Conservation (phyloP, 768 basidiomycete genomes). For the Dacryopinax spathularia region DNA sequence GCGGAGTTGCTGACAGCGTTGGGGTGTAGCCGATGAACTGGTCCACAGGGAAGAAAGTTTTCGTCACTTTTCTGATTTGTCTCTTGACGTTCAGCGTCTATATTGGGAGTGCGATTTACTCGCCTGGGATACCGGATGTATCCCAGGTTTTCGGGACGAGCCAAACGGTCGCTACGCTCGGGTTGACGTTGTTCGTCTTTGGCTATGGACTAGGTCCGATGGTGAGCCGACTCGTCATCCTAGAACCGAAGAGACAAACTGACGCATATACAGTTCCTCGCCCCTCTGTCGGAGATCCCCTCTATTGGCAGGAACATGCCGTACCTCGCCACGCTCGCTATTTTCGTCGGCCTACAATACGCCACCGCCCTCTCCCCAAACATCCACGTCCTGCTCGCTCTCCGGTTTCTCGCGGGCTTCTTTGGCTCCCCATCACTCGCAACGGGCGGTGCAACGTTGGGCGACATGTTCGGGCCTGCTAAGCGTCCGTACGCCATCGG, state of each 20-base stretch:
- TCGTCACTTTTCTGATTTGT: too few relatives aligned
- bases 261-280: slow-evolving; percentile 7
- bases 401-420: slow-evolving; percentile 25
- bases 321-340: slow-evolving; percentile 23
- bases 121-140: slow-evolving; percentile 11
- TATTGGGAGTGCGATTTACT: slow-evolving; percentile 11
- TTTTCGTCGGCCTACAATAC: slow-evolving; percentile 25
- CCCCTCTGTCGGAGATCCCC: slow-evolving; percentile 23
- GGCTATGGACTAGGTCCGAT: slow-evolving; percentile 25
- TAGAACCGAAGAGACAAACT: background rate
- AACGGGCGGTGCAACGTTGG: slow-evolving; percentile 22
- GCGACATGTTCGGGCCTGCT: slow-evolving; percentile 20
- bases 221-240: slow-evolving; percentile 9
- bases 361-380: slow-evolving; percentile 21
- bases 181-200: slow-evolving; percentile 24
- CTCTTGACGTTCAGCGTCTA: slow-evolving; percentile 14
- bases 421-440: slow-evolving; percentile 25
- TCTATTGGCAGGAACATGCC: slow-evolving; percentile 23
- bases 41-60: too few relatives aligned
- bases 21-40: too few relatives aligned
- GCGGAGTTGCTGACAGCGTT: too few relatives aligned
- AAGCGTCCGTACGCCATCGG: slow-evolving; percentile 21
- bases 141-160: slow-evolving; percentile 12
- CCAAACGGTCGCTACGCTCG: slow-evolving; percentile 16
- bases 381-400: slow-evolving; percentile 21